A percentile compares a stretch with the other conserved stretches of the same genome.
These are phyloP conservation scores for Rhazya stricta DNA, from an alignment of 257 asterid species.

Conservation along the genomic window DNA sequence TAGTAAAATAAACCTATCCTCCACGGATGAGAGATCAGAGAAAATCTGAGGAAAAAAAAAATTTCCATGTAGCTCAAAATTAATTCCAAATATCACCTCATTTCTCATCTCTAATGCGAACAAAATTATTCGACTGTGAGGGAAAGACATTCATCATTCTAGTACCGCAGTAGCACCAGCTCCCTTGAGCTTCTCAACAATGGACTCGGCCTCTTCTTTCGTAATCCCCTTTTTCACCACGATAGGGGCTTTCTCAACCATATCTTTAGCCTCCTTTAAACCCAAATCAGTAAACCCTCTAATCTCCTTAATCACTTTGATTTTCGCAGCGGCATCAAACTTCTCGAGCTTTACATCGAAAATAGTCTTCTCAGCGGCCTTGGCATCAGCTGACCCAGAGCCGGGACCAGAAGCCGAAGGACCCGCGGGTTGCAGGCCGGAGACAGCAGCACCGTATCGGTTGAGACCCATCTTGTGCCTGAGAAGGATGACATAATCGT, in stretches of 20 bases:
- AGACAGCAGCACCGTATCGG: slow-evolving; percentile 54
- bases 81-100: neutral
- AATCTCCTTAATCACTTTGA: slow-evolving; percentile 83
- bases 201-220: slow-evolving; percentile 72
- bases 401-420: slow-evolving; percentile 36
- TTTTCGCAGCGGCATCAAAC: slow-evolving; percentile 64
- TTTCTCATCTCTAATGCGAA: neutral
- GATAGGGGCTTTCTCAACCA: slow-evolving; percentile 75
- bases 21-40: neutral
- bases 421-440: slow-evolving; percentile 26
- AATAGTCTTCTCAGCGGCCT: slow-evolving; percentile 53
- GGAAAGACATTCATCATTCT: slow-evolving; percentile 37
- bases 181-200: slow-evolving; percentile 66
- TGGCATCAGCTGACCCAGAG: slow-evolving; percentile 40
- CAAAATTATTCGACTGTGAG: neutral
- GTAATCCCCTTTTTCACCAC: slow-evolving; percentile 73
- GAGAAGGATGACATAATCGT: slow-evolving; percentile 59
- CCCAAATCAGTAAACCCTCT: slow-evolving; percentile 78
- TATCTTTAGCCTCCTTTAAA: slow-evolving; percentile 78
- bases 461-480: slow-evolving; percentile 63
- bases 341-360: slow-evolving; percentile 70
- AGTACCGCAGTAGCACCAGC: slow-evolving; percentile 70
- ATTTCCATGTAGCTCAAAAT: neutral
- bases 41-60: neutral
- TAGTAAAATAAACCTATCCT: neutral